A percentile compares a stretch with the other conserved stretches of the same genome.
Conservation (phyloP, 768 basidiomycete species). For the Boletus vermiculosoides region DNA sequence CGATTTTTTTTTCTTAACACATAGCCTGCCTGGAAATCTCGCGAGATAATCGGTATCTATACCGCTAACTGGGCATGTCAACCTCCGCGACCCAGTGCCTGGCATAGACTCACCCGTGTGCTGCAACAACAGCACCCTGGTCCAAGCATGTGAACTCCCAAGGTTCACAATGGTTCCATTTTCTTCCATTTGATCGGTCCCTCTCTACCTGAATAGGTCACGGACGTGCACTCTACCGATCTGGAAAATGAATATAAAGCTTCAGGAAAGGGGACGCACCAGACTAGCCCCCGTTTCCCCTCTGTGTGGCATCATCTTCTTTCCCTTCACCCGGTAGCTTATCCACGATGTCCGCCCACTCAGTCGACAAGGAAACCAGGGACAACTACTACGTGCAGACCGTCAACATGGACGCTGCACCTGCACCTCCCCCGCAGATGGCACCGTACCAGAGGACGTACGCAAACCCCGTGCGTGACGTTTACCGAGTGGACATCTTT, state of each 20-base stretch:
- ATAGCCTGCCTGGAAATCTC: not conserved
- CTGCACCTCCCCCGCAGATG: slow-evolving; percentile 19
- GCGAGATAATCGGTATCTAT: slow-evolving; percentile 15
- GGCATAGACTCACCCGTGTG: not conserved
- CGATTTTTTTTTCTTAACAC: slow-evolving; percentile 1
- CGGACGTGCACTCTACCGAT: not conserved
- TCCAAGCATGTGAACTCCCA: slow-evolving; percentile 9
- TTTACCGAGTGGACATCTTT: not conserved
- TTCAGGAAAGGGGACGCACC: not conserved
- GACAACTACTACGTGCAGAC: slow-evolving; percentile 31
- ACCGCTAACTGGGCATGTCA: slow-evolving; percentile 13
- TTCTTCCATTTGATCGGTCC: slow-evolving; percentile 2
- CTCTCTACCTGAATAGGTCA: not conserved
- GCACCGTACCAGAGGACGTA: slow-evolving; percentile 28
- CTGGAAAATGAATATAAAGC: slow-evolving; percentile 19
- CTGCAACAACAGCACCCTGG: slow-evolving; percentile 1
- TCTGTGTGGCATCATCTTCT: not conserved
- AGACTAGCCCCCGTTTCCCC: not conserved
- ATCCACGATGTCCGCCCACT: slow-evolving; percentile 21
- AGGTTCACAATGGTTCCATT: not conserved
- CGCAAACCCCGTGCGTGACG: slow-evolving; percentile 23
- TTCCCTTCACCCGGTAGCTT: not conserved
- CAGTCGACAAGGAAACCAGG: slow-evolving; percentile 23
- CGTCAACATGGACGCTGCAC: slow-evolving; percentile 17
- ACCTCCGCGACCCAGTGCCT: slow-evolving; percentile 7